Base-by-base conservation (phyloP, 1,139 yeast species). In the Saccharomyces hybrid region DNA sequence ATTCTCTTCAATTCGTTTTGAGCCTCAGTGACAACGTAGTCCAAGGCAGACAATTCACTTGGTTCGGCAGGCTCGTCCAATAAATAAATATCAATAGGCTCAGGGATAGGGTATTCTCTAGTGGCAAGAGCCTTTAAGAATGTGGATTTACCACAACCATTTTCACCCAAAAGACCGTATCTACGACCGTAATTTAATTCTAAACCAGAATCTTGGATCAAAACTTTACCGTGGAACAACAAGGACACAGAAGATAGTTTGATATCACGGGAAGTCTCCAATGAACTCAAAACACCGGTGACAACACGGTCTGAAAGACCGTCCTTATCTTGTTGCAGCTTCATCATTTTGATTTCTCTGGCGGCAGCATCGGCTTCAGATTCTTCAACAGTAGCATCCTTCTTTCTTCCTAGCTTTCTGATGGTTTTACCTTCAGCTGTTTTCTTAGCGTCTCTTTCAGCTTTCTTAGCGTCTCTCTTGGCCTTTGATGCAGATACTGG, bases 111-210 rank as follows among this genome's bases (percentile, higher is more conserved):
- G 75, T 80, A 91, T 74, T 95, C 99, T 74, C 97, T 83, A 55
- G 96, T 95, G 58, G 98, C 97, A 66, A 93, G 75, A 47, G 98
- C 85, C 74, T 88, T 88, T 72, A 93, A 76, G 68, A 93, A 84
- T 32, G 99, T 93, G 48, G 98, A 90, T 75, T 93, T 93, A 78
- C 99, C 99, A 78, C 99, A 93, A 61, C 99, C 99, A 74, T 93
- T 93, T 75, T 91, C 98, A 71, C 99, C 99, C 66, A 95, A 80
- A 63, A 93, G 80, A 76, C 96, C 96, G 72, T 95, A 93, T 75
- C 97, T 84, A 77, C 97, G 88, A 70, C 99, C 99, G 74, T 84
- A 91, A 77, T 93, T 95, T 76, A 93, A 83, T 78, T 93, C 99
- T 66, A 93, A 75, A 51, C 79, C 80, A 48, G 98, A 85, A 74